Base-by-base conservation (phyloP, 371 early-diverging fungal genomes). In the Choanephora cucurbitarum region DNA sequence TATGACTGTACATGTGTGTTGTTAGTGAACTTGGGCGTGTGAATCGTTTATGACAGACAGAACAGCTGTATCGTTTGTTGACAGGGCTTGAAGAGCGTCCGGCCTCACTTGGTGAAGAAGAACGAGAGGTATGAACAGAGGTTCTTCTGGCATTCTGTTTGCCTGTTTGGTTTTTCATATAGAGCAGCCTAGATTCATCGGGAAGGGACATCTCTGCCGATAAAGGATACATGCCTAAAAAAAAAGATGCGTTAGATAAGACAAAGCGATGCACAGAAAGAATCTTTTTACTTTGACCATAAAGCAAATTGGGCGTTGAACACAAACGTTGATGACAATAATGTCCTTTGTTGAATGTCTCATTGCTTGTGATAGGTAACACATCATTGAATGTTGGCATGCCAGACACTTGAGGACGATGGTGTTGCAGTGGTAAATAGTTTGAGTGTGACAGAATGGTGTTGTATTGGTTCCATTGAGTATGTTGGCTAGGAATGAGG, bases 1-100 rank as follows among this genome's bases (percentile, higher is more conserved):
- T 71, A 45, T 71, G 72, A 28, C 72, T 71, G 24, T 67, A 58
- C 48, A 60, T 71, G 46, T 71, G 72, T 18, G 72, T 71, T 1
- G 62, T 52, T 11, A 71, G 39, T 42, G 72, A 71, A 18, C 72
- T 71, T 2, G 72, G 72, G 3, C 72, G 58, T 31, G 72, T 71
- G 47, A 72, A 72, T 24, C 72, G 45, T 45, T 72, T 72, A 10
- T 37, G 43, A 42, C 72, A 72, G 7, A 72, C 46, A 44, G 43
- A 28, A 57, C 72, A 72, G 21, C 53, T 55, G 21, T 72, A 72
- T 40, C 64, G 4, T 11, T 37, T 37, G 10, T 37, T 37, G 37
- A 37, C 37, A 2, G 37, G 37, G 11, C 28, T 28, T 28, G 28
- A 5, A 28, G 37, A 37, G 2, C 37, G 37, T 6, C 14, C 37